Evolutionary conservation across 768 basidiomycete species (phyloP).

Genomic region (Lyophyllum decastes): DNA sequence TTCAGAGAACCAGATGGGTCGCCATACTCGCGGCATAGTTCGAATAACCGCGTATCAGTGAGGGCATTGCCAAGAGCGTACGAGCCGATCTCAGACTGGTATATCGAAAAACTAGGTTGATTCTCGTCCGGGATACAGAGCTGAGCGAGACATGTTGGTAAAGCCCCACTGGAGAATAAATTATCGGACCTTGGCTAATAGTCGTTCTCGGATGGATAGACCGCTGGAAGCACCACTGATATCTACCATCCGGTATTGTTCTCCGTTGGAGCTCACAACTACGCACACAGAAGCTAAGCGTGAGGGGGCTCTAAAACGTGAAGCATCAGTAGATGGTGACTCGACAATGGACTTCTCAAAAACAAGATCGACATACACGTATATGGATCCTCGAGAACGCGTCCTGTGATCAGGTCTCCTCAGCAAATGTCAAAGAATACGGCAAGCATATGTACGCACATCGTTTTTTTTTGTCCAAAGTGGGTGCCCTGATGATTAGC

Average conservation of each 20-base stretch:
- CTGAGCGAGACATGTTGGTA: constrained; percentile 22
- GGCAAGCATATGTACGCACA: constrained; percentile 9
- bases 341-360: background rate
- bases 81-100: constrained; percentile 48
- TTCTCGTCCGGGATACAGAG: constrained; percentile 44
- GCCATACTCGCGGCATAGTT: constrained; percentile 43
- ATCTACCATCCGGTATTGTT: constrained; percentile 51
- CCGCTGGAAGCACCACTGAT: constrained; percentile 47
- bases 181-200: constrained; percentile 41
- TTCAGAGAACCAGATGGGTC: constrained; percentile 50
- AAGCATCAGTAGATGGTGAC: background rate
- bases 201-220: constrained; percentile 43
- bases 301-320: constrained; percentile 15
- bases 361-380: background rate
- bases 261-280: constrained; percentile 49
- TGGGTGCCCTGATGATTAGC: constrained; percentile 13
- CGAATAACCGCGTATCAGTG: constrained; percentile 39
- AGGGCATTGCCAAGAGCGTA: constrained; percentile 43
- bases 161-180: background rate
- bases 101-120: constrained; percentile 41
- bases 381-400: constrained; percentile 16
- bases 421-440: background rate
- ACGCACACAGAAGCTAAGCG: constrained; percentile 41
- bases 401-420: constrained; percentile 5
- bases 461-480: constrained; percentile 10